Base-by-base conservation (phyloP, 1,284 basidiomycete genomes). In the Cystobasidium sp. region DNA sequence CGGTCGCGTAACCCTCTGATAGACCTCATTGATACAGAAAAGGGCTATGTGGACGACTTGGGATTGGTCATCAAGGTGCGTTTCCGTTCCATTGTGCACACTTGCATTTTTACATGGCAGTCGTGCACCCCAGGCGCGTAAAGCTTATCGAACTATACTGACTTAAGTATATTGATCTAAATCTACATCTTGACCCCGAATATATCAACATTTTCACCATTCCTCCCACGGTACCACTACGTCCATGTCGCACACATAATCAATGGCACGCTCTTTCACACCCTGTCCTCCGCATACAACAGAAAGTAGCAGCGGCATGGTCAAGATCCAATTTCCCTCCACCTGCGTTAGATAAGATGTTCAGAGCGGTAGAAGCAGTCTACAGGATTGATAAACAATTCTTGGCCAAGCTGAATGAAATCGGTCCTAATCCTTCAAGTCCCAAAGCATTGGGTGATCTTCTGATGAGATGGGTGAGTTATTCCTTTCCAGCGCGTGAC, bases 261-360 rank as follows among this genome's bases (percentile, higher is more conserved):
- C 20, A 51, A 51, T 51, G 47, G 5, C 59, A 24, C 39, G 24
- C 39, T 37, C 53, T 56, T 24, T 10, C 39, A 39, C 31, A 31
- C 43, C 31, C 12, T 53, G 10, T 56, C 44, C 20, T 68, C 9
- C 52, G 65, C 22, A 39, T 16, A 31, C 24, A 77, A 24, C 80
- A 98, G 92, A 93, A 92, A 88, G 92, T 97, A 8, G 97, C 97
- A 4, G 90, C 90, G 37, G 97, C 97, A 68, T 99, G 96, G 96
- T 97, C 94, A 14, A 86, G 93, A 52, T 88, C 89, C 59, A 97
- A 97, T 82, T 89, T 99, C 55, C 96, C 97, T 18, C 97, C 96
- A 1, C 88, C 88, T 14, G 91, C 93, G 79, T 87, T 99, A 49
- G 96, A 99, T 82, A 84, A 86, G 68, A 95, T 99, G 92, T 99